Evolutionary conservation across 2,329 filamentous ascomycete species (phyloP), one percentile per base, ranked within the genome.

Genomic region (Pseudogymnoascus sp.): DNA sequence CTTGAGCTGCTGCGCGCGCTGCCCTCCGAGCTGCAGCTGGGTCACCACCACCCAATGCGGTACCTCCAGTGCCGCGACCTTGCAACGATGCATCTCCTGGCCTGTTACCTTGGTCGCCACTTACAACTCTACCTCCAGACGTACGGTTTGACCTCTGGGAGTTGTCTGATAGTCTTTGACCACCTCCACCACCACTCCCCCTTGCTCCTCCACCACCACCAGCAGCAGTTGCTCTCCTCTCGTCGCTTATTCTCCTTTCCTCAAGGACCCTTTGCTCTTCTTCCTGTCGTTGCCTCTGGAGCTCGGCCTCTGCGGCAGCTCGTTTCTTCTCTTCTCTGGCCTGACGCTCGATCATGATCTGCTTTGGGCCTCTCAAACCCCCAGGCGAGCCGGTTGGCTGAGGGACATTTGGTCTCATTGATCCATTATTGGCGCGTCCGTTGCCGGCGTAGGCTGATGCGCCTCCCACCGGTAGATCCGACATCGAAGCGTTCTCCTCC

Each of bases 401-500:
- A 35, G 83, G 79, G 3, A 60, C 26, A 1, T 79, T 77, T 31
- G 79, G 78, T 59, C 81, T 78, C 11, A 79, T 72, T 63, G 63
- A 79, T 67, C 84, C 85, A 80, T 86, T 85, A 70, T 78, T 78
- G 50, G 79, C 72, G 69, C 84, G 84, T 79, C 86, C 85, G 72
- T 78, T 78, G 68, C 83, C 84, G 72, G 84, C 83, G 67, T 83
- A 80, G 67, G 78, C 75, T 68, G 79, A 76, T 70, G 82, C 79
- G 67, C 81, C 78, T 71, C 80, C 80, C 72, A 85, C 84, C 72
- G 85, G 82, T 70, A 96, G 81, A 75, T 96, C 93, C 70, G 93
- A 89, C 93, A 99, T 98, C 71, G 86, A 85, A 69, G 93, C 90
- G 83, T 90, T 89, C 79, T 96, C 90, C 81, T 99, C 95, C 65